A percentile compares a stretch with the other conserved stretches of the same genome.
These are phyloP conservation scores for Herpetospermum pedunculosum DNA, from an alignment of 306 rosid genomes.

Conservation along the genomic window DNA sequence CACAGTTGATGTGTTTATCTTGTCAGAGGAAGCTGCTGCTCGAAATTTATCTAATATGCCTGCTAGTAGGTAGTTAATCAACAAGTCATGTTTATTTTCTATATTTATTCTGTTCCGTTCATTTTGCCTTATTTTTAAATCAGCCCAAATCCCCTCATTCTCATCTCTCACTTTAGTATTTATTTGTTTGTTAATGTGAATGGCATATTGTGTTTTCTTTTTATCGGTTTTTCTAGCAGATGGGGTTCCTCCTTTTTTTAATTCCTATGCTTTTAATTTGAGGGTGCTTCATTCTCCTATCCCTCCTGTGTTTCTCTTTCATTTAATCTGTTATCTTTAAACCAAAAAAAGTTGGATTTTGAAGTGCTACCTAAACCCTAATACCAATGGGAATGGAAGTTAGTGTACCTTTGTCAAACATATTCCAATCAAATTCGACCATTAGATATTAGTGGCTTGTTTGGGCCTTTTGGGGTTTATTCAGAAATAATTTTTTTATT, in stretches of 20 bases:
- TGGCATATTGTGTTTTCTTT: background rate
- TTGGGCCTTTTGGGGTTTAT: background rate
- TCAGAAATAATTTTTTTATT: background rate
- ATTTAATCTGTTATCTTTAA: background rate
- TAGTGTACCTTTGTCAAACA: background rate
- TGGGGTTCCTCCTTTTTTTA: background rate
- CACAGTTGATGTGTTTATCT: slow-evolving; percentile 61
- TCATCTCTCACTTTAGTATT: background rate
- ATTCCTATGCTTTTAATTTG: background rate
- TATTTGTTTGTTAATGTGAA: background rate
- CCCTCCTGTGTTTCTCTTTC: background rate
- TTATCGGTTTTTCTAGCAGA: background rate
- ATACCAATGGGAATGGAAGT: background rate
- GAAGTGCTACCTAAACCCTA: too few relatives aligned
- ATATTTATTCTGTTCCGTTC: background rate
- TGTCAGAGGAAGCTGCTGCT: slow-evolving; percentile 56
- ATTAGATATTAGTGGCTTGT: background rate
- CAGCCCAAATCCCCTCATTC: background rate
- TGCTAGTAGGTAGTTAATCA: slow-evolving; percentile 70
- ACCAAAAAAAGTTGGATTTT: background rate
- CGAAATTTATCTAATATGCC: slow-evolving; percentile 68
- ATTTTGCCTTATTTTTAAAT: background rate
- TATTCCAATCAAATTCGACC: background rate
- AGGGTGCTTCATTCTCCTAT: background rate
- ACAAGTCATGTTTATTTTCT: slow-evolving; percentile 9